These are phyloP conservation scores for Metarhizium robertsii DNA, from an alignment of 2,329 filamentous ascomycete species.

Conservation along the genomic window DNA sequence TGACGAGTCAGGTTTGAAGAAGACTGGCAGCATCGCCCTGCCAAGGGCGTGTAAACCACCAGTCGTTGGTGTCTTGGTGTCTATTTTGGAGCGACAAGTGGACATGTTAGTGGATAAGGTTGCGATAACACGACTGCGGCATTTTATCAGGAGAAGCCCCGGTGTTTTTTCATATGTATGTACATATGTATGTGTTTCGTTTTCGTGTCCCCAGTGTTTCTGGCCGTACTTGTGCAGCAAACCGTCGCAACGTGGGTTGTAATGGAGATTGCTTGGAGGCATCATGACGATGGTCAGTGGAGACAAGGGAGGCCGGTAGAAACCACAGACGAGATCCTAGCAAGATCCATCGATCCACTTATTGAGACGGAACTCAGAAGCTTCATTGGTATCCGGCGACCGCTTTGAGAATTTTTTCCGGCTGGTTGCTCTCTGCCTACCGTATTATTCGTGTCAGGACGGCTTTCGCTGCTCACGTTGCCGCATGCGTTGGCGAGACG, in stretches of 20 bases:
- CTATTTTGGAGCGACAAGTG: conserved; percentile 11
- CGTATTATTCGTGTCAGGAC: neutral
- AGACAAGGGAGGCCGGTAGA: neutral
- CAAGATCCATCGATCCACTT: conserved; percentile 10
- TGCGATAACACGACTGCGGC: conserved; percentile 19
- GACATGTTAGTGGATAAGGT: conserved; percentile 13
- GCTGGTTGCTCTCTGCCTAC: neutral
- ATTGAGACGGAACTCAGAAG: neutral
- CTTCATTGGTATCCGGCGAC: neutral
- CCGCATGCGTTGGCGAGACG: neutral
- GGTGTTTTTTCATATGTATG: neutral
- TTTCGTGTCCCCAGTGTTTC: conserved; percentile 16
- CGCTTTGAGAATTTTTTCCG: neutral
- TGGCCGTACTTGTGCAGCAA: neutral
- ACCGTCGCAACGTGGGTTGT: conserved; percentile 1
- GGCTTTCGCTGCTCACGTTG: neutral
- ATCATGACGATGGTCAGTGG: conserved; percentile 9
- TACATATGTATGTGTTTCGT: conserved; percentile 9
- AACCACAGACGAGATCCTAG: conserved; percentile 3
- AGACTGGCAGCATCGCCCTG: neutral
- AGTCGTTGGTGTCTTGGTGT: conserved; percentile 2
- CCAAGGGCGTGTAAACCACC: conserved; percentile 4
- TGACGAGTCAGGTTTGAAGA: conserved; percentile 2
- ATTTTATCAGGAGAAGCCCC: conserved; percentile 19
- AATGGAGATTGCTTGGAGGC: conserved; percentile 3